phyloP scores from a whole-genome alignment of 768 basidiomycete genomes.

The Multifurca ochricompacta region DNA sequence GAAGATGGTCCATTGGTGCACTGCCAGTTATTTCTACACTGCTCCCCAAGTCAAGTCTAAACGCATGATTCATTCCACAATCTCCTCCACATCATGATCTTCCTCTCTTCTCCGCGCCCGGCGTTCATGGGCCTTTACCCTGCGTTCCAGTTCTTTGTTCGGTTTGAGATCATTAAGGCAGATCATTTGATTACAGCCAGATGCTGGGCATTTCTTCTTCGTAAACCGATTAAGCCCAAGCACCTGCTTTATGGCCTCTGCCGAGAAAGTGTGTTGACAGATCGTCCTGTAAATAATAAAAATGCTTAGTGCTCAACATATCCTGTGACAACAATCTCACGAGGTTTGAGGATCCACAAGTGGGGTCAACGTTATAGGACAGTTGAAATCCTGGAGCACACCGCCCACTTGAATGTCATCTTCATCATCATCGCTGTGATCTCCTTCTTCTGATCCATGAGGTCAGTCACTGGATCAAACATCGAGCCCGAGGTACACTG shows the following conservation, averaged over 20 bases:
- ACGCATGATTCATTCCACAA: constrained; percentile 41
- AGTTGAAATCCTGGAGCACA: constrained; percentile 73
- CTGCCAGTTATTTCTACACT: background rate
- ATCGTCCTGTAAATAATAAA: constrained; percentile 35
- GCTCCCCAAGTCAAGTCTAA: background rate
- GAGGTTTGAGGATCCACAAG: constrained; percentile 74
- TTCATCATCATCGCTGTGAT: constrained; percentile 74
- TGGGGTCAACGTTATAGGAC: constrained; percentile 65
- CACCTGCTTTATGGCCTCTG: constrained; percentile 57
- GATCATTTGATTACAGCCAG: constrained; percentile 62
- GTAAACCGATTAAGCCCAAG: constrained; percentile 34
- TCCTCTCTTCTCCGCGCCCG: constrained; percentile 38
- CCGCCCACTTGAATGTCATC: constrained; percentile 89
- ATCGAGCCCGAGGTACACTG: background rate
- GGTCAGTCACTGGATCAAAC: constrained; percentile 1
- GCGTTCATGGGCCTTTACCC: constrained; percentile 50
- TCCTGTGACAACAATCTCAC: constrained; percentile 38
- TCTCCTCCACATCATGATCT: constrained; percentile 37
- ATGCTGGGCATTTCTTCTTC: constrained; percentile 51
- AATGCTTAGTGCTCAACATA: background rate
- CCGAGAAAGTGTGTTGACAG: constrained; percentile 82
- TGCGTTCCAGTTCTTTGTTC: constrained; percentile 55
- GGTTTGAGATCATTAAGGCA: constrained; percentile 41
- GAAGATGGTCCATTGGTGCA: background rate
- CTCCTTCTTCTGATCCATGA: constrained; percentile 57